These are phyloP conservation scores for Thielaviopsis populi DNA, from an alignment of 2,329 filamentous ascomycete species.

Conservation along the genomic window DNA sequence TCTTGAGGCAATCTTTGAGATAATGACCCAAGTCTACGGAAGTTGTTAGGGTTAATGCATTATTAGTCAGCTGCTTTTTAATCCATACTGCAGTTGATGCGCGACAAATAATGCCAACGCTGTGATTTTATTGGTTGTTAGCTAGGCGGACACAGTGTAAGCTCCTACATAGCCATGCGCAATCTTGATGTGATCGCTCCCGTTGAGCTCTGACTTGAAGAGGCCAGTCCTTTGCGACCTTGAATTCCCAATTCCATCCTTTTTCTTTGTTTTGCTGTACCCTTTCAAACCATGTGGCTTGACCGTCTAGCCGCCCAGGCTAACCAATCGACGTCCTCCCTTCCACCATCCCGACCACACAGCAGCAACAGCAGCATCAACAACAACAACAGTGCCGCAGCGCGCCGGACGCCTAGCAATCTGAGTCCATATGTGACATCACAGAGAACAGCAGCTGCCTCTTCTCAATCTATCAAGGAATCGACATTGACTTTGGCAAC, in stretches of 20 bases:
- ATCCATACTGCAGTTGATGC: neutral
- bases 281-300: slow-evolving; percentile 58
- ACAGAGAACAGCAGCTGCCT: slow-evolving; percentile 43
- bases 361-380: slow-evolving; percentile 3
- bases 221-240: neutral
- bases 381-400: slow-evolving; percentile 43
- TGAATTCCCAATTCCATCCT: neutral
- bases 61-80: neutral
- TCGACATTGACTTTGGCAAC: slow-evolving; percentile 65
- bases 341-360: slow-evolving; percentile 24
- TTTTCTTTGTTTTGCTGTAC: neutral
- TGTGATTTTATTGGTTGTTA: neutral
- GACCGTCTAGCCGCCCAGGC: slow-evolving; percentile 67
- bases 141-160: neutral
- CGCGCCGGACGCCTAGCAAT: slow-evolving; percentile 45
- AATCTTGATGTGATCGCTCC: neutral
- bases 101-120: neutral
- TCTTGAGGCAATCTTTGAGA: too few relatives aligned
- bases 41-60: neutral
- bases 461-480: slow-evolving; percentile 27
- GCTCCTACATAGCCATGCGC: neutral
- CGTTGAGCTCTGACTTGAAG: neutral
- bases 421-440: slow-evolving; percentile 54
- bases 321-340: slow-evolving; percentile 34
- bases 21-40: neutral